Base-by-base conservation (phyloP, 1,139 yeast species). In the Komagataea norvegica region DNA sequence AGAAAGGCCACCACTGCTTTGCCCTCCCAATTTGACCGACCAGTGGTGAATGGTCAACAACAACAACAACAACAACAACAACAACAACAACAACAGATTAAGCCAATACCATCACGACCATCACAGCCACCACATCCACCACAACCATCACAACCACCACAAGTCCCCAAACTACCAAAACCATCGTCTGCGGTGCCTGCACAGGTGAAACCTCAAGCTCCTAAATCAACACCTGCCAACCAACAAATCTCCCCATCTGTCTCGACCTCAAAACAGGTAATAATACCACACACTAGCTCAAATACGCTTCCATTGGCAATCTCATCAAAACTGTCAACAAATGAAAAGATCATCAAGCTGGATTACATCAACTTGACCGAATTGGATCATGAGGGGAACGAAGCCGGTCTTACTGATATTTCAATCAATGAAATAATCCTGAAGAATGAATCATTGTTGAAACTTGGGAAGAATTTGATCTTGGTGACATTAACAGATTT, bases 351-450 rank as follows among this genome's bases (percentile, higher is more conserved):
- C 15, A 50, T 67, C 29, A 67, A 67, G 41, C 44, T 66, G 31
- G 72, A 66, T 43, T 62, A 56, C 35, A 64, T 67, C 29, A 58
- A 58, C 38, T 56, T 63, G 38, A 55, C 70, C 5, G 67, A 65
- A 34, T 38, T 67, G 28, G 43, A 54, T 2, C 56, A 44, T 25
- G 38, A 48, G 1, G 29, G 26, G 37, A 43, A 33, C n/a, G 58
- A 54, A 6, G 45, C 49, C 20, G 54, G 61, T 8, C 43, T 67
- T 17, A 64, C 63, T 38, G 71, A 67, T 46, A 44, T 57, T 1
- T 47, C 59, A 2, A 54, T 67, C 31, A 63, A 65, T 42, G 51
- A 56, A 29, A 67, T 72, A 39, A 77, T 76, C 30, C 59, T 55
- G 3, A 62, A 56, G 32, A 65, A 68, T 49, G 65, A 59, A 41